Evolutionary conservation across 2,329 filamentous ascomycete genomes (phyloP), one percentile per base, ranked within the genome.

Genomic region (Fusarium phyllophilum): DNA sequence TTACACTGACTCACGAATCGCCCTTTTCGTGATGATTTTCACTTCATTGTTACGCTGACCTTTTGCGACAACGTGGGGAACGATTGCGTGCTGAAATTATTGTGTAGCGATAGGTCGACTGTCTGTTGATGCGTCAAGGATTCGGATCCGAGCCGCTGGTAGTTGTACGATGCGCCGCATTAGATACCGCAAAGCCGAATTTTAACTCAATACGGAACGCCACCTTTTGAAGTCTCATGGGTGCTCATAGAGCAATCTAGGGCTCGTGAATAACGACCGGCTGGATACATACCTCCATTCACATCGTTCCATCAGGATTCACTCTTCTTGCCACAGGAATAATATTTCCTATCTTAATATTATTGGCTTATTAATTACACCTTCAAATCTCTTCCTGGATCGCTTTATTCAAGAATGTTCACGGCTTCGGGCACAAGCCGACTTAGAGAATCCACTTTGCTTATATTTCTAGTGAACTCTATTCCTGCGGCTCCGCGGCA

Each of bases 21-120:
- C 22, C 34, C 3, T n/a, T 49, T 61, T 42, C 17, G 29, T 42
- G n/a, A 22, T 20, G 17, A 15, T 61, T 34, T 38, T 4, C 51
- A n/a, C 10, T 31, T 22, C 5, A 4, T 9, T n/a, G 20, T 12
- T 29, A 13, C 18, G 24, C 41, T 34, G 45, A 62, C 38, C 52
- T 52, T 34, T 72, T 42, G 48, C 68, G 69, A 72, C 68, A 71
- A 22, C 31, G 62, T 46, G 68, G 70, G 57, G 68, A 68, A 39
- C 68, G 62, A 66, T 72, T 72, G 70, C 70, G 69, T 72, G 69
- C 62, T 42, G 62, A 45, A 26, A 15, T 29, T 17, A 41, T 39
- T 54, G 61, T 33, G 54, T 29, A 41, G n/a, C 55, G 55, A 68
- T 66, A 66, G 62, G 66, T 49, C 42, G 17, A 41, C 29, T 26